phyloP scores from a whole-genome alignment of 2,329 filamentous ascomycete species.

The Periconia digitata region DNA sequence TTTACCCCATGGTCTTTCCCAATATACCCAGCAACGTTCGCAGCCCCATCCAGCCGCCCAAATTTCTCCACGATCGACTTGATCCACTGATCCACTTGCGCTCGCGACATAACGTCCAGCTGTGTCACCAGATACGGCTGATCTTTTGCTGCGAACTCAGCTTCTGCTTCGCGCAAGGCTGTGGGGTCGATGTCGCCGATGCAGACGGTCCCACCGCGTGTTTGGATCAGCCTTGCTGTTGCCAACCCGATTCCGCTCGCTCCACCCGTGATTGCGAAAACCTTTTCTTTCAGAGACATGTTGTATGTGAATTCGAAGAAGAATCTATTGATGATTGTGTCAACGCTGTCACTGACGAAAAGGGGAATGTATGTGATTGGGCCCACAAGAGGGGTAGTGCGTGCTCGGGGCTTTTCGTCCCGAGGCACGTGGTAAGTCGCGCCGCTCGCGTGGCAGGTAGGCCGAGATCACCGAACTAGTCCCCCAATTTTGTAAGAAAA shows the following conservation, averaged over 20 bases:
- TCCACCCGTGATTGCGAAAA: not conserved
- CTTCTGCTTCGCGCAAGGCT: not conserved
- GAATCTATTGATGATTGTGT: too few relatives aligned
- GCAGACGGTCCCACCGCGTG: not conserved
- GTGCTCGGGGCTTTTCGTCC: too few relatives aligned
- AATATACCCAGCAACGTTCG: slow-evolving; percentile 42
- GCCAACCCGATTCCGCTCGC: not conserved
- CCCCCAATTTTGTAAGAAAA: too few relatives aligned
- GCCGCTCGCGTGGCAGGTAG: too few relatives aligned
- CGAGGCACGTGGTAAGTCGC: too few relatives aligned
- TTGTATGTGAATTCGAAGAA: not conserved
- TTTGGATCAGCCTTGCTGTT: not conserved
- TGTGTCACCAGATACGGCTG: not conserved
- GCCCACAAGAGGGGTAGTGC: too few relatives aligned
- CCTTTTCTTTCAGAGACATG: not conserved
- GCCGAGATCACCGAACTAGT: too few relatives aligned
- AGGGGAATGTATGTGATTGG: too few relatives aligned
- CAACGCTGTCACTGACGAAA: too few relatives aligned
- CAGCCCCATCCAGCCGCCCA: slow-evolving; percentile 40
- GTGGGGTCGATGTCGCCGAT: not conserved
- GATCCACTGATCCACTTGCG: slow-evolving; percentile 34
- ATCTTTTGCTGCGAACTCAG: not conserved
- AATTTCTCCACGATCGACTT: slow-evolving; percentile 32
- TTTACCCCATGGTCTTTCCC: slow-evolving; percentile 1
- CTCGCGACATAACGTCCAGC: slow-evolving; percentile 20